These are phyloP conservation scores for Colletotrichum horii DNA, from an alignment of 2,329 filamentous ascomycete genomes.

Conservation along the genomic window DNA sequence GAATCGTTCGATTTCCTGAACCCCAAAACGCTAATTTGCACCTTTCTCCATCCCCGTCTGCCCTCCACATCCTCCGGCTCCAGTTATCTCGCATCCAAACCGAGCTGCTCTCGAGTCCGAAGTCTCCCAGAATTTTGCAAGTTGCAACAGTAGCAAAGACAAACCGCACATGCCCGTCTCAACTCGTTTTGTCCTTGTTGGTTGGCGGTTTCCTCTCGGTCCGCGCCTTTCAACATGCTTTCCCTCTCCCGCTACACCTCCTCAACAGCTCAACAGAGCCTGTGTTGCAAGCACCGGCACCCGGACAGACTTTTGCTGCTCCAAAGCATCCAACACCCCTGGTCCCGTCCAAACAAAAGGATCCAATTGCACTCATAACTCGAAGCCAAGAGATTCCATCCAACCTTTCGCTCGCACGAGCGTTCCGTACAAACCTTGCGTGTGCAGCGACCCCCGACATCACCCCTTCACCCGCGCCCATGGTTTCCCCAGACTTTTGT, in stretches of 20 bases:
- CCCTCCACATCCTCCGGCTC: neutral
- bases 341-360: neutral
- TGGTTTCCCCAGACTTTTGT: conserved; percentile 8
- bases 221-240: neutral
- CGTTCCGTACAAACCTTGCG: neutral
- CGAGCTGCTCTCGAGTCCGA: too few species aligned
- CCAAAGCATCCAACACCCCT: neutral
- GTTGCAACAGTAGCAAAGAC: neutral
- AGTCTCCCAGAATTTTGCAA: neutral
- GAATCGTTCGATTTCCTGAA: neutral
- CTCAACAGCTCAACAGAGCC: neutral
- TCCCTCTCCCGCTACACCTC: neutral
- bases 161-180: neutral
- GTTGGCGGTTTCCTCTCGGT: neutral
- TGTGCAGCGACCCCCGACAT: neutral
- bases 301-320: neutral
- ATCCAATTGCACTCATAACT: neutral
- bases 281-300: neutral
- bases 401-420: neutral
- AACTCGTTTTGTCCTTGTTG: neutral
- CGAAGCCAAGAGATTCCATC: neutral
- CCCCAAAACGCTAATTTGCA: neutral
- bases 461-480: neutral
- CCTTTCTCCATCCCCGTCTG: neutral
- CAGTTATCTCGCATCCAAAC: neutral